Conservation (phyloP, 306 rosid species). For the Cucumis melo region DNA sequence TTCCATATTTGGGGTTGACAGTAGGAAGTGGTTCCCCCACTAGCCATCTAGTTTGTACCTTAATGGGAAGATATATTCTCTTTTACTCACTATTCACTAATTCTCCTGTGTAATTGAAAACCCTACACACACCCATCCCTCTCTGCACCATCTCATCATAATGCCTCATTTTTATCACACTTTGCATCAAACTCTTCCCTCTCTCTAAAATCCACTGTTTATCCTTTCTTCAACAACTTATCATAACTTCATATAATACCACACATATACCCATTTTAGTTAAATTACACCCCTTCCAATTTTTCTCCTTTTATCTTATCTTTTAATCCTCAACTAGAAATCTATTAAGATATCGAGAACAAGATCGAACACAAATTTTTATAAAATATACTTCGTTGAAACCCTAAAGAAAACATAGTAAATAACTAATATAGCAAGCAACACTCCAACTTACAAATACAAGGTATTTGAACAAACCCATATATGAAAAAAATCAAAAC, state of each 20-base stretch:
- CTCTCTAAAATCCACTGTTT: conserved; percentile 3
- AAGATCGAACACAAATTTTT: too few relatives aligned
- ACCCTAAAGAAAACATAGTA: too few relatives aligned
- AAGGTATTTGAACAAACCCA: not conserved
- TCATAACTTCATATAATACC: not conserved
- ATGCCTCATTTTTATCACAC: conserved; percentile 32
- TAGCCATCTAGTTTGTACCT: conserved; percentile 29
- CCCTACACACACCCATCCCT: conserved; percentile 26
- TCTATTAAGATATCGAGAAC: too few relatives aligned
- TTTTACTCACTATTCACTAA: conserved; percentile 20
- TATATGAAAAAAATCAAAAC: not conserved
- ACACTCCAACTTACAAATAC: too few relatives aligned
- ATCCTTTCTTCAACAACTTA: conserved; percentile 19
- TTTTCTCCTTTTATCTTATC: too few relatives aligned
- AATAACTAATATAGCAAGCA: too few relatives aligned
- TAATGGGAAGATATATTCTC: conserved; percentile 28
- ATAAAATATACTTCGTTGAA: too few relatives aligned
- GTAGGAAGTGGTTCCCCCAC: conserved; percentile 39
- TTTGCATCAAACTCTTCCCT: conserved; percentile 16
- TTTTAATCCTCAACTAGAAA: not conserved
- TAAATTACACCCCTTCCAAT: not conserved
- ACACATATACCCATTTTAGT: not conserved
- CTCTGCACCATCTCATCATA: conserved; percentile 21
- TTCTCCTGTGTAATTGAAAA: conserved; percentile 26
- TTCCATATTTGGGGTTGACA: conserved; percentile 49